A percentile compares a stretch with the other conserved stretches of the same genome.
Evolutionary conservation across 805 yeast genomes (phyloP).

Genomic region (Ogataea pini): DNA sequence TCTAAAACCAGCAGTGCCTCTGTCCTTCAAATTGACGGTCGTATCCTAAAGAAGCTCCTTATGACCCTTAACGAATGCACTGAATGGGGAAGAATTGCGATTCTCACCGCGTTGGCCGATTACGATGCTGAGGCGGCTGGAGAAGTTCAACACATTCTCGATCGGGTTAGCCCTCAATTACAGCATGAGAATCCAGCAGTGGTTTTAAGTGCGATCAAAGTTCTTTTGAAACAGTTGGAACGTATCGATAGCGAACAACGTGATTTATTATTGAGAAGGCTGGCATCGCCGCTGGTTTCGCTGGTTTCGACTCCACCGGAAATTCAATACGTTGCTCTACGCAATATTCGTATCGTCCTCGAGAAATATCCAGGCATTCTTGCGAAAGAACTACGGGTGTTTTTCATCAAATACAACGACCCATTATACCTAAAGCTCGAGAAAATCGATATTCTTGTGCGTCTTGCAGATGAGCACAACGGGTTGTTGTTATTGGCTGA

Average conservation of each 20-base stretch:
- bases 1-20: conserved; percentile 33
- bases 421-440: conserved; percentile 77
- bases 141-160: conserved; percentile 84
- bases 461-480: conserved; percentile 64
- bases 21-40: conserved; percentile 40
- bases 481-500: conserved; percentile 63
- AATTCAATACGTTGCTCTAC: conserved; percentile 89
- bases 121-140: conserved; percentile 55
- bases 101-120: conserved; percentile 76
- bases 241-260: conserved; percentile 39
- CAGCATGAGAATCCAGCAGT: conserved; percentile 98
- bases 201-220: conserved; percentile 81
- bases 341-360: conserved; percentile 84
- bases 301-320: conserved; percentile 88
- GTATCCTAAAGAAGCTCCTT: conserved; percentile 60
- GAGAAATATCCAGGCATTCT: conserved; percentile 85
- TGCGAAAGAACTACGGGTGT: conserved; percentile 79
- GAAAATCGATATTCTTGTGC: conserved; percentile 71
- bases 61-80: conserved; percentile 94
- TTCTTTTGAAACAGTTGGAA: conserved; percentile 68
- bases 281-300: conserved; percentile 85
- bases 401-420: conserved; percentile 85
- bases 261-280: conserved; percentile 59
- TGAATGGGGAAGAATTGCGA: conserved; percentile 97
- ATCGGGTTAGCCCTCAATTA: conserved; percentile 88